Percentiles rank a stretch among this genome's conserved stretches.
Conservation (phyloP, 768 basidiomycete species). For the Lentinula edodes region DNA sequence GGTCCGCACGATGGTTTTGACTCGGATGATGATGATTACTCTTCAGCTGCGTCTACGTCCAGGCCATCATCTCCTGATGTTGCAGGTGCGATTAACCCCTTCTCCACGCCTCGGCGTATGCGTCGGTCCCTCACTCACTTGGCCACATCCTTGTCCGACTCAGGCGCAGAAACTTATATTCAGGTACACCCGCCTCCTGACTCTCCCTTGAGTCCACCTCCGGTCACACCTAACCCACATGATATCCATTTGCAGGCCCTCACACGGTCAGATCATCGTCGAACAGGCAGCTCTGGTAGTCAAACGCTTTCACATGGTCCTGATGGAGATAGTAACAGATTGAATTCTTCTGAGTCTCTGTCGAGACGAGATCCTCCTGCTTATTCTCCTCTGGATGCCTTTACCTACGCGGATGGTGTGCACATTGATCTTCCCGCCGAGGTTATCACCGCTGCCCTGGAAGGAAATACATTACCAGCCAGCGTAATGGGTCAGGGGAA, state of each 20-base stretch:
- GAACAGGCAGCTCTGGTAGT: constrained; percentile 28
- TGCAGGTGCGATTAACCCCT: constrained; percentile 82
- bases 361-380: constrained; percentile 72
- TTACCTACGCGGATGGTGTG: constrained; percentile 80
- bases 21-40: constrained; percentile 24
- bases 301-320: constrained; percentile 14
- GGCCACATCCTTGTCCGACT: constrained; percentile 50
- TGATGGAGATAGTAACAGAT: constrained; percentile 16
- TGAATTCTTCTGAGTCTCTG: constrained; percentile 26
- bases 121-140: constrained; percentile 64
- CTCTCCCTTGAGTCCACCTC: constrained; percentile 73
- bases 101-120: constrained; percentile 60
- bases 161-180: constrained; percentile 63
- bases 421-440: constrained; percentile 91
- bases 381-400: constrained; percentile 87
- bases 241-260: constrained; percentile 80
- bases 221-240: constrained; percentile 77
- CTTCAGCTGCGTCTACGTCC: constrained; percentile 41
- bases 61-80: constrained; percentile 58
- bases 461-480: constrained; percentile 61
- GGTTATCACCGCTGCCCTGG: constrained; percentile 84
- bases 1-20: constrained; percentile 28
- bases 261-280: constrained; percentile 31
- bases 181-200: constrained; percentile 77
- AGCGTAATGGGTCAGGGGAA: constrained; percentile 49